Percentiles rank a stretch among this genome's conserved stretches.
Conservation (phyloP, 305 asterid genomes). For the Withania somnifera region DNA sequence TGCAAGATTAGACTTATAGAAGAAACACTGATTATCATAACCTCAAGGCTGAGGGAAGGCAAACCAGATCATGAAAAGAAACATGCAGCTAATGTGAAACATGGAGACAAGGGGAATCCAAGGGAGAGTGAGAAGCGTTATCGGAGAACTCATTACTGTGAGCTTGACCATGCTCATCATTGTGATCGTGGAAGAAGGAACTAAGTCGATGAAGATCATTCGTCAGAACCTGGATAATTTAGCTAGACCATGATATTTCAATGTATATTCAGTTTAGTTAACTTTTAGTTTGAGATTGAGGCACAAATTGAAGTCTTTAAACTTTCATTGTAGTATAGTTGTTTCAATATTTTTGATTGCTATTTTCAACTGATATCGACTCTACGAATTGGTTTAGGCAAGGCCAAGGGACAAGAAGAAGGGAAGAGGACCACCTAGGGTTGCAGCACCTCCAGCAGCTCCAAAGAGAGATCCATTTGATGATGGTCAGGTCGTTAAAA, state of each 20-base stretch:
- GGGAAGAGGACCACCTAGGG: slow-evolving; percentile 99
- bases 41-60: slow-evolving; percentile 20
- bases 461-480: slow-evolving; percentile 87
- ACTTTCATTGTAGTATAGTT: background rate
- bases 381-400: slow-evolving; percentile 30
- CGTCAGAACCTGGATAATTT: too few species aligned
- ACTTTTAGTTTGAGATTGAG: background rate
- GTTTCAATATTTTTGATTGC: background rate
- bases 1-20: slow-evolving; percentile 15
- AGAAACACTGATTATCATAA: slow-evolving; percentile 19
- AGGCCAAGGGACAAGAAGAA: slow-evolving; percentile 80
- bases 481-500: slow-evolving; percentile 62
- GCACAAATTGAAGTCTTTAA: background rate
- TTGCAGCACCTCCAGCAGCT: slow-evolving; percentile 71
- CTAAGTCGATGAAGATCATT: too few species aligned
- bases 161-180: too few species aligned
- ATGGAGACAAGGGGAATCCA: too few species aligned
- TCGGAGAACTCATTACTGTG: too few species aligned
- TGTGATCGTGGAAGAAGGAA: too few species aligned
- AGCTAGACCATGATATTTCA: too few species aligned
- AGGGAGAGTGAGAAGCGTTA: too few species aligned
- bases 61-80: too few species aligned
- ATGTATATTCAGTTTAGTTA: too few species aligned
- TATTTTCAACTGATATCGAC: background rate
- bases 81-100: too few species aligned